Base-by-base conservation (phyloP, 768 basidiomycete species). In the Phlebiopsis flavidoalba region DNA sequence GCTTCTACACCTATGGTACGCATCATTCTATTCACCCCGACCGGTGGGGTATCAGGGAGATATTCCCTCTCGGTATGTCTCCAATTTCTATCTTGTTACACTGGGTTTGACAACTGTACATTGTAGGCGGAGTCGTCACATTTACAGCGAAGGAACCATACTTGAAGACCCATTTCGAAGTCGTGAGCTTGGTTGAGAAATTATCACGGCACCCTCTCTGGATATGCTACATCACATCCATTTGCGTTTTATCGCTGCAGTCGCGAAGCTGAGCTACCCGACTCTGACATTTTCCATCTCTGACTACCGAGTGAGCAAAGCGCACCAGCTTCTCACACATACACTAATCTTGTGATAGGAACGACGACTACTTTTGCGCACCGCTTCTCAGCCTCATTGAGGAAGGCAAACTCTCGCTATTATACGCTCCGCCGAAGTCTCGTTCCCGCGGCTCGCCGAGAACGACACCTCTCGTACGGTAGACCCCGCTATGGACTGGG, bases 121-220 rank as follows among this genome's bases (percentile, higher is more conserved):
- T n/a, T n/a, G n/a, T 60, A 92, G 91, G 91, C 52, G 91, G 91
- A 3, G 72, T 92, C 62, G 79, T 85, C 1, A 89, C 89, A 1
- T 88, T 92, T 60, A 87, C 85, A 17, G 79, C 89, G 0, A 74
- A 74, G 57, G 78, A 87, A 66, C 82, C 83, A 5, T 31, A 31
- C 26, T 31, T 6, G 26, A 31, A 31, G 26, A 31, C 6, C 26
- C 26, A 31, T 31, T 55, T 77, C 37, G 81, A 77, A 14, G 71
- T 83, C 11, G 71, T 76, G 46, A 69, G 80, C 15, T 72, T 79
- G 10, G 83, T 92, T 46, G 72, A 69, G 21, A 75, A 81, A 65
- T 71, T 88, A 14, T 71, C 75, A 58, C 75, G 79, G 45, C 89
- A 91, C 66, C 86, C 84, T 22, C 67, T 87, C 17, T 93, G 89